Evolutionary conservation across 1,139 yeast species (phyloP).

Genomic region (Taphrina pruni): DNA sequence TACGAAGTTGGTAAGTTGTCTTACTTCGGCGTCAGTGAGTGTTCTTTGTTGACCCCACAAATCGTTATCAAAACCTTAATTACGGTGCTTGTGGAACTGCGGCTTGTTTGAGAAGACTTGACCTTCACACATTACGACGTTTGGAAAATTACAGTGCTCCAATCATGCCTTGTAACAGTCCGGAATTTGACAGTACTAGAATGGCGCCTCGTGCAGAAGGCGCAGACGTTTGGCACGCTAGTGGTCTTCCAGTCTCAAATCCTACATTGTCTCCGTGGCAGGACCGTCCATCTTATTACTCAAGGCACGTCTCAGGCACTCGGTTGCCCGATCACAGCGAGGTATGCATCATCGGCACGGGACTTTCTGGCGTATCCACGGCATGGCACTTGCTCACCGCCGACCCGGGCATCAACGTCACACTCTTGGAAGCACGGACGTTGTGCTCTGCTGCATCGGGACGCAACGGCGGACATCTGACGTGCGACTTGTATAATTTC

Average conservation of each 20-base stretch:
- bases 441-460: constrained; percentile 27
- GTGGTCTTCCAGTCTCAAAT: constrained; percentile 11
- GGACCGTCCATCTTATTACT: constrained; percentile 15
- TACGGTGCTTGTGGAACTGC: too few species aligned
- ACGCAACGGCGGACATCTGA: constrained; percentile 30
- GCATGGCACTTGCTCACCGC: constrained; percentile 14
- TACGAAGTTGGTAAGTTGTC: too few species aligned
- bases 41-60: too few species aligned
- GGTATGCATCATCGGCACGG: constrained; percentile 27
- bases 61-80: too few species aligned
- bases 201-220: too few species aligned
- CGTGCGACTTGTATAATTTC: constrained; percentile 21
- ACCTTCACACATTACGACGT: too few species aligned
- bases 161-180: background rate
- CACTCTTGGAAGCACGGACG: constrained; percentile 25
- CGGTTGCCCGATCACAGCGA: background rate
- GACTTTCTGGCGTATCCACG: constrained; percentile 23
- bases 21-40: too few species aligned
- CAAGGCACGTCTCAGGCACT: constrained; percentile 4
- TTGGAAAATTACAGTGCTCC: background rate
- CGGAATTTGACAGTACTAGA: too few species aligned
- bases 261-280: constrained; percentile 26
- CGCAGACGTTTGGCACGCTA: background rate
- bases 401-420: constrained; percentile 11
- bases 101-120: too few species aligned